Percentiles rank a stretch among this genome's conserved stretches.
Evolutionary conservation across 2,329 filamentous ascomycete genomes (phyloP).

Genomic region (Botrytis galanthina): DNA sequence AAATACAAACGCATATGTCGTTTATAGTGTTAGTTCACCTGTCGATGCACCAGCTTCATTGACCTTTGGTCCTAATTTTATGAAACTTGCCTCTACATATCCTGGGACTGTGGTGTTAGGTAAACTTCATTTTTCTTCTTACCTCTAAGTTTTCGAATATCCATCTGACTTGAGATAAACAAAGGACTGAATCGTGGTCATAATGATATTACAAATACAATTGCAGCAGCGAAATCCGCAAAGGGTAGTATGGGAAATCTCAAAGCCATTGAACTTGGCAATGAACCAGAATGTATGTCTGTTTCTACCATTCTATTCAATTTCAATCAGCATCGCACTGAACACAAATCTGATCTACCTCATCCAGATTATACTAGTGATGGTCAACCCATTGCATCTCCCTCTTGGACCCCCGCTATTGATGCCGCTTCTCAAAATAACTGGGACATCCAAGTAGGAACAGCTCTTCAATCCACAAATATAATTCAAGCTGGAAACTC

Average conservation of each 20-base stretch:
- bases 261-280: constrained; percentile 54
- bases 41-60: constrained; percentile 49
- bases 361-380: constrained; percentile 38
- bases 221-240: constrained; percentile 49
- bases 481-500: constrained; percentile 37
- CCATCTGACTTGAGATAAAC: neutral
- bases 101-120: constrained; percentile 50
- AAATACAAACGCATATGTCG: constrained; percentile 46
- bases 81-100: constrained; percentile 50
- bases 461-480: constrained; percentile 22
- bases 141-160: neutral
- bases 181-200: constrained; percentile 51
- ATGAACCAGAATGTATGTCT: constrained; percentile 54
- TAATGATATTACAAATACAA: constrained; percentile 53
- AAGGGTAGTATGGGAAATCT: constrained; percentile 48
- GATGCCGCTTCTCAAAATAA: constrained; percentile 34
- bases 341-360: neutral
- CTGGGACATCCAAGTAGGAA: constrained; percentile 32
- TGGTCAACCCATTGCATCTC: constrained; percentile 35
- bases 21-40: constrained; percentile 49
- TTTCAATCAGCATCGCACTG: neutral
- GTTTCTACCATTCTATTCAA: constrained; percentile 2
- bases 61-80: constrained; percentile 53
- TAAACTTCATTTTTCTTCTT: constrained; percentile 16
- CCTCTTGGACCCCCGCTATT: constrained; percentile 30